Base-by-base conservation (phyloP, 331 rosid species). In the Arachis monticola region DNA sequence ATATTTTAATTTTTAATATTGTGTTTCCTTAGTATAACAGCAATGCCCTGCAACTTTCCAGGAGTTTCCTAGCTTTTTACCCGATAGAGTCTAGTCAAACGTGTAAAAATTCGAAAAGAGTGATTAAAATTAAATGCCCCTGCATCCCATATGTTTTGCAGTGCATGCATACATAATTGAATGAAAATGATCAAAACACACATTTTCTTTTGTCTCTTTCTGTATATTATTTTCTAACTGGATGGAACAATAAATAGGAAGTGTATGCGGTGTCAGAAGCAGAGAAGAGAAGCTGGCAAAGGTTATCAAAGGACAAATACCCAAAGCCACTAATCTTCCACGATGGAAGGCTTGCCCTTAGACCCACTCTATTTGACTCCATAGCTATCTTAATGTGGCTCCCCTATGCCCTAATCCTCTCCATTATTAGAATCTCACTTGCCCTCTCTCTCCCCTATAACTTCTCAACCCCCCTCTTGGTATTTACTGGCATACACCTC, bases 251-350 rank as follows among this genome's bases (percentile, higher is more conserved):
- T 74, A 70, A 66, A 51, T 82, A 93, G 97, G 97, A 91, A 30
- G 64, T 93, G 0, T 90, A 83, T 48, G 12, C 72, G 42, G 90
- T 93, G 64, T 72, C 69, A 40, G 71, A 76, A 57, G 81, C 46
- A 5, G 98, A 93, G 6, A 93, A 87, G 84, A 77, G 82, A 50
- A 80, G 81, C 46, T 91, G 96, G 97, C 73, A 86, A 71, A 79
- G 2, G 10, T 83, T 93, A 1, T 74, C 83, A 1, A 85, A 40
- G 44, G 84, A 87, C 2, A 80, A 42, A 46, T 89, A 89, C 77
- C 97, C 91, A 0, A 81, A 72, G 64, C 38, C 85, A n/a, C 78
- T 91, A 0, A 56, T 91, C 10, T 91, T 91, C 67, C 97, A 91
- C 4, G 95, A 91, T 40, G 97, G 97, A 5, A 80, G 97, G 77